These are phyloP conservation scores for Monosiga brevicollis DNA, from an alignment of 78 protist genomes.

Conservation along the genomic window DNA sequence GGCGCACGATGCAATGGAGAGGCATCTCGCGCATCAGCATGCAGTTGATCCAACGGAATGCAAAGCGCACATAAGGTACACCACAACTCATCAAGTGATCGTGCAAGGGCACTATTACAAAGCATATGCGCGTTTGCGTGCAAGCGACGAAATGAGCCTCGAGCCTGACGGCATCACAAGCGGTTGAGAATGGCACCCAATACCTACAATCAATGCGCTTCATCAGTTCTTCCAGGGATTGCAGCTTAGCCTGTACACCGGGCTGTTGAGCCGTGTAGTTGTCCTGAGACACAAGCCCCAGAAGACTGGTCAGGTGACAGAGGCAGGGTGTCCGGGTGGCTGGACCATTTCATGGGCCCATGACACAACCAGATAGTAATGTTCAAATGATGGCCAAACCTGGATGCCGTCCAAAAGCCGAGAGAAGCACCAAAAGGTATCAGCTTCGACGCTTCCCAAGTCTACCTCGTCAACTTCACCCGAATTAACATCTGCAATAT, in stretches of 20 bases:
- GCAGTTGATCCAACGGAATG: slow-evolving; percentile 97
- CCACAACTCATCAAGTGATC: slow-evolving; percentile 51
- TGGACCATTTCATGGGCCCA: background rate
- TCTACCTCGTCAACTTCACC: background rate
- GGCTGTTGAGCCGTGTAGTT: slow-evolving; percentile 87
- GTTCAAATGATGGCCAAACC: too few species aligned
- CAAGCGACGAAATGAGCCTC: background rate
- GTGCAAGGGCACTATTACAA: slow-evolving; percentile 19
- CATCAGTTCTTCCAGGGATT: slow-evolving; percentile 36
- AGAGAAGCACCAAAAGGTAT: slow-evolving; percentile 83
- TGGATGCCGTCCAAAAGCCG: slow-evolving; percentile 69
- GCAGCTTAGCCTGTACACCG: slow-evolving; percentile 78
- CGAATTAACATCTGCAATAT: too few species aligned
- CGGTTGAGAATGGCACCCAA: background rate
- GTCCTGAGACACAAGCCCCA: slow-evolving; percentile 41
- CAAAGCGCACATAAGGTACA: slow-evolving; percentile 70
- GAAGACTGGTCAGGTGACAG: too few species aligned
- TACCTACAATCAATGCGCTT: slow-evolving; percentile 5
- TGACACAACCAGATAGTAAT: too few species aligned
- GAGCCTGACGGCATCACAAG: too few species aligned
- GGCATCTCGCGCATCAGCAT: slow-evolving; percentile 82
- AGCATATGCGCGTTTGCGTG: background rate
- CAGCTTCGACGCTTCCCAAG: slow-evolving; percentile 75
- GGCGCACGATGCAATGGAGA: slow-evolving; percentile 36
- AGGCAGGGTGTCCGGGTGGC: background rate